A percentile compares a stretch with the other conserved stretches of the same genome.
These are phyloP conservation scores for Apiotrichum akiyoshidainum DNA, from an alignment of 1,284 basidiomycete genomes.

Conservation along the genomic window DNA sequence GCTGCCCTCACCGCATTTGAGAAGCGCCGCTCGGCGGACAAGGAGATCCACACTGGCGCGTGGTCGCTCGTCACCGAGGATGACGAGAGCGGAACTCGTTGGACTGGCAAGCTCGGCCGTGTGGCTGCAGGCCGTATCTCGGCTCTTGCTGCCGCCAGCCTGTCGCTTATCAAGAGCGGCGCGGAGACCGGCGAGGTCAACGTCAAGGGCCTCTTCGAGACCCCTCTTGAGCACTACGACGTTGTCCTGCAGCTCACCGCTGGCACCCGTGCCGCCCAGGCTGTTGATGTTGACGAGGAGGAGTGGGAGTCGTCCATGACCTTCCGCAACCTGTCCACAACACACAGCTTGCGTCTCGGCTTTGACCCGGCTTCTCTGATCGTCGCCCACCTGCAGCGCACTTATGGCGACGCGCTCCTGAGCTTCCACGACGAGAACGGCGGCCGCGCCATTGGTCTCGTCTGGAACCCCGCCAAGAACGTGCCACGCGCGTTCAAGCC, in stretches of 20 bases:
- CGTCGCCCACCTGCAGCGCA: conserved; percentile 63
- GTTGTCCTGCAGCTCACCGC: conserved; percentile 74
- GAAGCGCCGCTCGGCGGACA: conserved; percentile 47
- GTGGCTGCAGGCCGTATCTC: conserved; percentile 68
- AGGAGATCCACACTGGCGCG: conserved; percentile 55
- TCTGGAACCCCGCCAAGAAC: conserved; percentile 72
- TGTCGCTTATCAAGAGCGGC: conserved; percentile 46
- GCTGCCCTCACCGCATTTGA: conserved; percentile 59
- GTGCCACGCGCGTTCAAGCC: conserved; percentile 68
- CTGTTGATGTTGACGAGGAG: conserved; percentile 53
- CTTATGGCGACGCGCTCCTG: conserved; percentile 73
- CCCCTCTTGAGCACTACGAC: conserved; percentile 81
- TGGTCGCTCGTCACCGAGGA: conserved; percentile 81
- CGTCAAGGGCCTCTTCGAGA: conserved; percentile 71
- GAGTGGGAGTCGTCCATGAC: conserved; percentile 32
- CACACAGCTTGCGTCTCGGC: conserved; percentile 8
- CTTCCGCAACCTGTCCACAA: conserved; percentile 34
- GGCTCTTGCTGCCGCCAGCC: conserved; percentile 70
- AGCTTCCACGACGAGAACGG: conserved; percentile 85
- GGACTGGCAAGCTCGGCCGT: conserved; percentile 64
- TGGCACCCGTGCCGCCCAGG: conserved; percentile 63
- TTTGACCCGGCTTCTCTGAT: conserved; percentile 77
- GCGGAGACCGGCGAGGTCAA: conserved; percentile 28
- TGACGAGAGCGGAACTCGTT: conserved; percentile 70
- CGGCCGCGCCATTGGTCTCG: conserved; percentile 71